A percentile compares a stretch with the other conserved stretches of the same genome.
Evolutionary conservation across 306 rosid genomes (phyloP).

Genomic region (Quercus engelmannii): DNA sequence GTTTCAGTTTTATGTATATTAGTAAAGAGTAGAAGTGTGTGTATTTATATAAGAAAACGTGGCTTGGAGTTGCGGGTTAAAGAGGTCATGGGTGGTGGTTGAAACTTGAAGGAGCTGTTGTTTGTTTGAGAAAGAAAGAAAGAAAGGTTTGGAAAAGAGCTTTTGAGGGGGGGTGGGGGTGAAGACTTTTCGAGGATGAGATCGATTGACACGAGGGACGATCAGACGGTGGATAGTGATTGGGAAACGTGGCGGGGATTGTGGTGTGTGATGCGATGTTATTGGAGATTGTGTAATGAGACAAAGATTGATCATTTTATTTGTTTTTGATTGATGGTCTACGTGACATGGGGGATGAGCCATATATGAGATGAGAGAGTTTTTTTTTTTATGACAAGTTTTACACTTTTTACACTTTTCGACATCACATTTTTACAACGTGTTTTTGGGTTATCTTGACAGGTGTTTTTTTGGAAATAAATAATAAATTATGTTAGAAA

Average conservation of each 20-base stretch:
- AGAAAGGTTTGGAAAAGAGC: slow-evolving; percentile 18
- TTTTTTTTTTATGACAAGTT: no score
- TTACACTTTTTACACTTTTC: no score
- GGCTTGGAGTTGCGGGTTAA: neutral
- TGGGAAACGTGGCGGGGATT: slow-evolving; percentile 37
- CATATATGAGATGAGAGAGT: no score
- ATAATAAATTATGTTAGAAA: no score
- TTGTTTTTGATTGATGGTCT: neutral
- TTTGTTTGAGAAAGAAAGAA: neutral
- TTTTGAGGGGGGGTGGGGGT: slow-evolving; percentile 1
- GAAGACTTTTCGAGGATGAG: neutral
- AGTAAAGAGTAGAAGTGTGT: neutral
- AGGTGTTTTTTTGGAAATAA: no score
- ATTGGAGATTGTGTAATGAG: slow-evolving; percentile 30
- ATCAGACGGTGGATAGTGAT: slow-evolving; percentile 44
- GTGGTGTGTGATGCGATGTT: slow-evolving; percentile 21
- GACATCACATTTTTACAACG: no score
- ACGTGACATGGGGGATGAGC: no score
- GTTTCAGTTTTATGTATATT: neutral
- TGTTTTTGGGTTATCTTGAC: no score
- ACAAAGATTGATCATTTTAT: slow-evolving; percentile 31
- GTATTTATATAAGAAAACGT: neutral
- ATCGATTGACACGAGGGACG: slow-evolving; percentile 17
- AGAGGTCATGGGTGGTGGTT: no score
- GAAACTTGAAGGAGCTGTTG: no score